Conservation (phyloP, 257 asterid genomes). For the Ocimum tenuiflorum region DNA sequence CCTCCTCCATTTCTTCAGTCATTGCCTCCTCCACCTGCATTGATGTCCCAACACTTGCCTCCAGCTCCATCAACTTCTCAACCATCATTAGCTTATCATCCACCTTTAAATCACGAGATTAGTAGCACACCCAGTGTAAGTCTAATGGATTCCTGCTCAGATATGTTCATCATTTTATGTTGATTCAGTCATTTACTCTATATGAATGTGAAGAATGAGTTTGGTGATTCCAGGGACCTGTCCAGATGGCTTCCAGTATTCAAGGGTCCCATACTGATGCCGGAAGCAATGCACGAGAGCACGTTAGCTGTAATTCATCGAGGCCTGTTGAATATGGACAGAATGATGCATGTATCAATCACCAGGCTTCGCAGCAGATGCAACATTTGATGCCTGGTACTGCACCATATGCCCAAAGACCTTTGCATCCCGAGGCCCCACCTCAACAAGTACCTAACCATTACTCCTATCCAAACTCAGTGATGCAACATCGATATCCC, state of each 20-base stretch:
- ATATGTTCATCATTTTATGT: constrained; percentile 10
- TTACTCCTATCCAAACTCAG: constrained; percentile 34
- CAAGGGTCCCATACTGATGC: constrained; percentile 45
- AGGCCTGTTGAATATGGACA: constrained; percentile 54
- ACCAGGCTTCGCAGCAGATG: constrained; percentile 46
- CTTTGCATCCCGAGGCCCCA: constrained; percentile 58
- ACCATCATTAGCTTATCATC: constrained; percentile 37
- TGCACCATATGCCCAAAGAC: constrained; percentile 54
- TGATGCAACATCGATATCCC: constrained; percentile 31
- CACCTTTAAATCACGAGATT: constrained; percentile 41
- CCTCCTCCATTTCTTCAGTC: constrained; percentile 47
- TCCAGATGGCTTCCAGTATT: constrained; percentile 36
- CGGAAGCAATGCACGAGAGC: constrained; percentile 44
- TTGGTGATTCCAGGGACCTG: constrained; percentile 46
- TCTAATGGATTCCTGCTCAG: constrained; percentile 12
- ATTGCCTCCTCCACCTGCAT: constrained; percentile 46
- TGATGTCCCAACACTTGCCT: constrained; percentile 43
- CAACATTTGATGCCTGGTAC: constrained; percentile 46
- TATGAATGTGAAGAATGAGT: constrained; percentile 2
- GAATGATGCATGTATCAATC: constrained; percentile 37
- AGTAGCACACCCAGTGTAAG: constrained; percentile 53
- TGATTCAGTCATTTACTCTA: neutral
- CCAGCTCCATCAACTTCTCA: constrained; percentile 45
- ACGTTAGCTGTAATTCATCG: constrained; percentile 41
- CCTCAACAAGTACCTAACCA: constrained; percentile 32